phyloP scores from a whole-genome alignment of 2,329 filamentous ascomycete species.

The Fusarium virguliforme region DNA sequence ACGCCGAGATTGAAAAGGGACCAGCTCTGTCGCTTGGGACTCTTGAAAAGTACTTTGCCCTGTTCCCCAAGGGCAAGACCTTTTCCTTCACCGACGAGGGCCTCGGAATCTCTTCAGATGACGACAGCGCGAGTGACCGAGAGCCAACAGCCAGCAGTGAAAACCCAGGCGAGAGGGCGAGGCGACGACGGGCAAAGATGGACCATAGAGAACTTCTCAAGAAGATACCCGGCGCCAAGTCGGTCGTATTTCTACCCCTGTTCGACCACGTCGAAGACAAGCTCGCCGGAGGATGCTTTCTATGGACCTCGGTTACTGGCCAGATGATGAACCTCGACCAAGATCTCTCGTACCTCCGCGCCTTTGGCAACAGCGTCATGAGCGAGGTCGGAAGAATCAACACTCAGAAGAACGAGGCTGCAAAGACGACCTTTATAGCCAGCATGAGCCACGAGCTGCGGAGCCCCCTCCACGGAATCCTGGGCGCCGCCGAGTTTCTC shows the following conservation, averaged over 20 bases:
- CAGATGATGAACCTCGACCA: constrained; percentile 58
- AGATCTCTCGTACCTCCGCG: constrained; percentile 57
- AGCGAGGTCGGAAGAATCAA: constrained; percentile 70
- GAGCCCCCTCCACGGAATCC: constrained; percentile 71
- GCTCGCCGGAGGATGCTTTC: constrained; percentile 56
- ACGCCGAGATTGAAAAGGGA: constrained; percentile 49
- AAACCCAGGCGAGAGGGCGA: not conserved
- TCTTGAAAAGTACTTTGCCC: constrained; percentile 52
- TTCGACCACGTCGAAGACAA: constrained; percentile 57
- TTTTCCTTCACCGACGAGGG: constrained; percentile 54
- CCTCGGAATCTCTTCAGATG: constrained; percentile 51
- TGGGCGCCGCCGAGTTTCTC: constrained; percentile 68
- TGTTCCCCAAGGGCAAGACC: constrained; percentile 52
- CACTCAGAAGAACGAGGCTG: constrained; percentile 65
- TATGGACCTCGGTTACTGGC: constrained; percentile 55
- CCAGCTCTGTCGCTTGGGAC: constrained; percentile 51
- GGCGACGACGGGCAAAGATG: constrained; percentile 44
- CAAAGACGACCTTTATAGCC: constrained; percentile 73
- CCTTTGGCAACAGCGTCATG: constrained; percentile 59
- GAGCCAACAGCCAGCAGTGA: constrained; percentile 18
- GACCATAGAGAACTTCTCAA: constrained; percentile 56
- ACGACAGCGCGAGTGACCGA: constrained; percentile 53
- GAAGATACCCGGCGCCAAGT: constrained; percentile 54
- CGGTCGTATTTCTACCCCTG: constrained; percentile 56
- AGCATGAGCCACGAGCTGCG: constrained; percentile 73